phyloP scores from a whole-genome alignment of 1,139 yeast genomes.

The Kluyveromyces sp. region DNA sequence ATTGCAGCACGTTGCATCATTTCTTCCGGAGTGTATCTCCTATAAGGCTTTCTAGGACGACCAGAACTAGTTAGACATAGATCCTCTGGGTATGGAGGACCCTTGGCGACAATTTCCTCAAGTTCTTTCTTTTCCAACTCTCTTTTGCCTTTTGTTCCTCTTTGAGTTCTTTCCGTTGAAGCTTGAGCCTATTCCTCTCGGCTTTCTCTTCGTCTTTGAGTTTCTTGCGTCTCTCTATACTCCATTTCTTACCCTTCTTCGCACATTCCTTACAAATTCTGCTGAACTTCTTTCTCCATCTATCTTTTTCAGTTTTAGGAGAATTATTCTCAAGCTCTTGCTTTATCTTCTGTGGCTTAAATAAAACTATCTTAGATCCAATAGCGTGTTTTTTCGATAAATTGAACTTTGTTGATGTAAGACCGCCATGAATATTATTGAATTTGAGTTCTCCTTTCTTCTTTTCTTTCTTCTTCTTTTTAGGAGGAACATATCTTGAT shows the following conservation, averaged over 20 bases:
- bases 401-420: not conserved
- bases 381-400: not conserved
- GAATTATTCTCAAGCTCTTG: conserved; percentile 6
- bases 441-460: conserved; percentile 8
- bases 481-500: conserved; percentile 1
- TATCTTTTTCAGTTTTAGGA: conserved; percentile 14
- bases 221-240: conserved; percentile 17
- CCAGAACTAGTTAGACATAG: conserved; percentile 28
- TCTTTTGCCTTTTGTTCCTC: conserved; percentile 15
- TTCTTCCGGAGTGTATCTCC: conserved; percentile 29
- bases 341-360: conserved; percentile 9
- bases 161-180: conserved; percentile 18
- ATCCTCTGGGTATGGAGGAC: conserved; percentile 31
- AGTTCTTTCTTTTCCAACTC: conserved; percentile 24
- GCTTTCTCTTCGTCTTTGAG: conserved; percentile 12
- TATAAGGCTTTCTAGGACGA: conserved; percentile 29
- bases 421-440: conserved; percentile 1
- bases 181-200: conserved; percentile 14
- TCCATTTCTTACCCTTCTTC: conserved; percentile 20
- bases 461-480: conserved; percentile 6
- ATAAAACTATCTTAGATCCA: conserved; percentile 5
- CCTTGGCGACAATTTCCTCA: conserved; percentile 27
- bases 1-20: conserved; percentile 16
- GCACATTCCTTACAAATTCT: conserved; percentile 24
- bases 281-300: conserved; percentile 16